These are phyloP conservation scores for Gastrodia elata DNA, from an alignment of 106 monocot genomes.

Conservation along the genomic window DNA sequence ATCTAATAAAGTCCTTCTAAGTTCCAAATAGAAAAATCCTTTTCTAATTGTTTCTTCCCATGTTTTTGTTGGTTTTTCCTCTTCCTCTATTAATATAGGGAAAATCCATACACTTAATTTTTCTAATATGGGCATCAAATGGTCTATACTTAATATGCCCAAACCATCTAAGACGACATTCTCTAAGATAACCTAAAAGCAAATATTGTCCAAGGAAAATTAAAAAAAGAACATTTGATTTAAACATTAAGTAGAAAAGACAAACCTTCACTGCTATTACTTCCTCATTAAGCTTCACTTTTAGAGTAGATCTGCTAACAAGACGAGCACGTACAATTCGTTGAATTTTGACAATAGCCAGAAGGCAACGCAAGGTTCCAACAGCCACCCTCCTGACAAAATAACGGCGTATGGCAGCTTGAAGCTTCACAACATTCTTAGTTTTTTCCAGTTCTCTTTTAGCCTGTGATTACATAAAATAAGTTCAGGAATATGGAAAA, in stretches of 20 bases:
- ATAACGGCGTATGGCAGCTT: slow-evolving; percentile 82
- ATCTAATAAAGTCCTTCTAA: too few relatives aligned
- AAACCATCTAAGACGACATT: too few relatives aligned
- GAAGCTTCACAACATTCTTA: slow-evolving; percentile 68
- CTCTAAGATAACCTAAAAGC: too few relatives aligned
- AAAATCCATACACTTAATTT: too few relatives aligned
- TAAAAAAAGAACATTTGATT: background rate
- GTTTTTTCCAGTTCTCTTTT: slow-evolving; percentile 40
- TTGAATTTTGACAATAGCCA: slow-evolving; percentile 84
- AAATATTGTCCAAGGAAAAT: background rate
- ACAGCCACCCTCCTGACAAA: slow-evolving; percentile 65
- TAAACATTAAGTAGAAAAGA: background rate
- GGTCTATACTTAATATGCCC: too few relatives aligned
- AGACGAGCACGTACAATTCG: slow-evolving; percentile 53
- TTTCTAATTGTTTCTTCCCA: too few relatives aligned
- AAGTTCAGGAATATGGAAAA: background rate
- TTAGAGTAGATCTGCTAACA: slow-evolving; percentile 11
- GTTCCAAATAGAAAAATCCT: too few relatives aligned
- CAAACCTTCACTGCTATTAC: background rate
- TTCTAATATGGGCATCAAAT: too few relatives aligned
- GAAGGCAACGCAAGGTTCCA: slow-evolving; percentile 71
- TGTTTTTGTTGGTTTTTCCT: too few relatives aligned
- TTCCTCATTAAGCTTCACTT: slow-evolving; percentile 4
- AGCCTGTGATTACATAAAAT: slow-evolving; percentile 30
- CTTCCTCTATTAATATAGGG: too few relatives aligned